Evolutionary conservation across 495 filamentous ascomycete genomes (phyloP).

Genomic region (Trichoderma parareesei): DNA sequence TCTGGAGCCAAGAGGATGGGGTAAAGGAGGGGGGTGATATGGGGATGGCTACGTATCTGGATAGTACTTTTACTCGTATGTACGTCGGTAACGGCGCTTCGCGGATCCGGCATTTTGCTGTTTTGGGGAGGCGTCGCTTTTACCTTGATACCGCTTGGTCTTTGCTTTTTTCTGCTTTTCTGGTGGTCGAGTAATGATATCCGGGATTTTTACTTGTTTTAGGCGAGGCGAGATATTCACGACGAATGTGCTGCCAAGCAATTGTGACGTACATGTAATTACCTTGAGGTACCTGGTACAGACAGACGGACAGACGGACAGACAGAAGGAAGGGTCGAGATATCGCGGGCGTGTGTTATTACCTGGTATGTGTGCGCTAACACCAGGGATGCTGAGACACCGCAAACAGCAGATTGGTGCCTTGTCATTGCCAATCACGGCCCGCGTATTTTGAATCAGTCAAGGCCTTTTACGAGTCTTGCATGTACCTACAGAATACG

Average conservation of each 20-base stretch:
- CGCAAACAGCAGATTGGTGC: neutral
- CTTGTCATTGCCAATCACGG: neutral
- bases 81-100: neutral
- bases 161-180: neutral
- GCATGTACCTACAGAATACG: neutral
- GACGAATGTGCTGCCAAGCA: too few species aligned
- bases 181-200: neutral
- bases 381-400: neutral
- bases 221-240: neutral
- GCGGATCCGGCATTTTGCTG: neutral
- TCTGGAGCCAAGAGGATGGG: too few species aligned
- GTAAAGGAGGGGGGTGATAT: too few species aligned
- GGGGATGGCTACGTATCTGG: too few species aligned
- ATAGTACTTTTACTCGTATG: neutral
- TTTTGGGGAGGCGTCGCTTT: too few species aligned
- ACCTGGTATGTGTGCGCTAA: neutral
- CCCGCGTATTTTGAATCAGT: neutral
- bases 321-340: conserved; percentile 1
- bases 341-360: neutral
- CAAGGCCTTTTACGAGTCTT: neutral
- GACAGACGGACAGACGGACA: too few species aligned
- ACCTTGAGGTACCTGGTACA: too few species aligned
- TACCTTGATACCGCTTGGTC: neutral
- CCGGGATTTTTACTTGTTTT: neutral
- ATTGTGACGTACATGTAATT: too few species aligned